Evolutionary conservation across 768 basidiomycete genomes (phyloP).

Genomic region (Scleroderma bovista): DNA sequence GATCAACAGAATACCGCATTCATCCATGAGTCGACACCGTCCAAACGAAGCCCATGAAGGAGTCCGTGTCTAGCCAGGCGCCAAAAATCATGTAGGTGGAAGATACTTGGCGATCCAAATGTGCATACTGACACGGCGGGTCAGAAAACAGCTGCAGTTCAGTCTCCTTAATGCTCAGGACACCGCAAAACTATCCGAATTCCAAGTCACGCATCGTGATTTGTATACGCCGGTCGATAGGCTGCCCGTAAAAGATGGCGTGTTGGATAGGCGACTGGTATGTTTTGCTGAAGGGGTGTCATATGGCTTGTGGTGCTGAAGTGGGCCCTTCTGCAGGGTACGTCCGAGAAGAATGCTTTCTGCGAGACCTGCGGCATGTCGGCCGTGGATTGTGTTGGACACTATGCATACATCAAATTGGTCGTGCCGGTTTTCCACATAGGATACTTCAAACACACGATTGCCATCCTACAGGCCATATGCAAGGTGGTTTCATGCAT

Average conservation of each 20-base stretch:
- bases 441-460: constrained; percentile 95
- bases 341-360: constrained; percentile 85
- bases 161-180: constrained; percentile 91
- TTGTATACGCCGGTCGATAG: constrained; percentile 83
- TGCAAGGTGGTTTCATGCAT: constrained; percentile 66
- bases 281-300: constrained; percentile 19
- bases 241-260: constrained; percentile 84
- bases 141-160: constrained; percentile 94
- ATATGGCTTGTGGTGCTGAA: background rate
- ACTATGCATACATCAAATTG: constrained; percentile 98
- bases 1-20: background rate
- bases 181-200: constrained; percentile 92
- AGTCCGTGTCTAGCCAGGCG: constrained; percentile 69
- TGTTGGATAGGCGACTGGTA: constrained; percentile 87
- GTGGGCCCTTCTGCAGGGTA: constrained; percentile 54
- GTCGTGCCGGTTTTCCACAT: constrained; percentile 97
- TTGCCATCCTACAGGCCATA: constrained; percentile 88
- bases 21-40: background rate
- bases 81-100: constrained; percentile 74
- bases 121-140: constrained; percentile 6
- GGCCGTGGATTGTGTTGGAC: constrained; percentile 93
- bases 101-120: background rate
- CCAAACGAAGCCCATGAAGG: constrained; percentile 52
- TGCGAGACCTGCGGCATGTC: constrained; percentile 95
- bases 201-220: constrained; percentile 90